A percentile compares a stretch with the other conserved stretches of the same genome.
phyloP scores from a whole-genome alignment of 2,329 filamentous ascomycete species.

The Dactylellina cionopaga region DNA sequence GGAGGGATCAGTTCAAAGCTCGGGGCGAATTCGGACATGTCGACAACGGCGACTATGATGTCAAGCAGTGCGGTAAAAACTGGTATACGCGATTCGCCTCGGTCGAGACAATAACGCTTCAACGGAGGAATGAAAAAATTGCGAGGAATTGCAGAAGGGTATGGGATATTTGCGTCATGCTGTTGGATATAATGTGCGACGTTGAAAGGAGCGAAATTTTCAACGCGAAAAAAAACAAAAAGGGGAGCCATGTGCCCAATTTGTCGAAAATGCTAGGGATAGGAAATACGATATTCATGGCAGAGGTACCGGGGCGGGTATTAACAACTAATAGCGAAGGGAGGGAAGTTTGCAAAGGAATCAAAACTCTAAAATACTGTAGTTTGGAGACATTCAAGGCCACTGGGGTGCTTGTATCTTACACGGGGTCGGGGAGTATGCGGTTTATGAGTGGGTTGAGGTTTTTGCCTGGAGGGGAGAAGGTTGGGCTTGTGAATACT shows the following conservation, averaged over 20 bases:
- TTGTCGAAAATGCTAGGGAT: too few relatives aligned
- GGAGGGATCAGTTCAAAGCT: constrained; percentile 13
- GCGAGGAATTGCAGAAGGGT: constrained; percentile 13
- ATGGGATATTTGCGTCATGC: constrained; percentile 9
- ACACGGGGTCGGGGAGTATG: constrained; percentile 25
- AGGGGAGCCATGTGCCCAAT: too few relatives aligned
- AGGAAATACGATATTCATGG: too few relatives aligned
- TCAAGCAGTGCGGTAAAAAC: too few relatives aligned
- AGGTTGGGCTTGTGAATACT: constrained; percentile 17
- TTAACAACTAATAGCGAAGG: not conserved
- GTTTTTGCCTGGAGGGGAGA: constrained; percentile 18
- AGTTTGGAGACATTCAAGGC: not conserved
- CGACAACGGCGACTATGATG: too few relatives aligned
- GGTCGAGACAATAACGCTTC: too few relatives aligned
- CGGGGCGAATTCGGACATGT: constrained; percentile 3
- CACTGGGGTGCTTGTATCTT: constrained; percentile 28
- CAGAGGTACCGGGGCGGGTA: too few relatives aligned
- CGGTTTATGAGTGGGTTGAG: constrained; percentile 33
- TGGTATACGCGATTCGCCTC: too few relatives aligned
- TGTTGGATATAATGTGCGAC: constrained; percentile 23
- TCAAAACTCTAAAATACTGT: not conserved
- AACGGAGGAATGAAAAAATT: too few relatives aligned
- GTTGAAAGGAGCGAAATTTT: not conserved
- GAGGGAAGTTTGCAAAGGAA: not conserved
- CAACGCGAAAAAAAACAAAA: not conserved